Conservation (phyloP, 1,139 yeast species). For the Hansenula lynferdii region DNA sequence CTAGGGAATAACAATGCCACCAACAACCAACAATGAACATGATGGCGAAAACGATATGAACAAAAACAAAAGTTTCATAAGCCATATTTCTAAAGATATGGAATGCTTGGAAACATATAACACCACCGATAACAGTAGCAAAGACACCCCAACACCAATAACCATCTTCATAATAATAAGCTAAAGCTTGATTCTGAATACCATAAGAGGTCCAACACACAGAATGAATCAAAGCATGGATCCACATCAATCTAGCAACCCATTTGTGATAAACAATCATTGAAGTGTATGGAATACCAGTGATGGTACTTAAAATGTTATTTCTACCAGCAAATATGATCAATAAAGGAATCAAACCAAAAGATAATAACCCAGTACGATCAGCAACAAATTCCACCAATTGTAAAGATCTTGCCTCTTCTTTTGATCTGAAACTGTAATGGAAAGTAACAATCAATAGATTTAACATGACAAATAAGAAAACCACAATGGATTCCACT, state of each 20-base stretch:
- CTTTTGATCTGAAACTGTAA: conserved; percentile 30
- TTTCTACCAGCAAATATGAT: conserved; percentile 61
- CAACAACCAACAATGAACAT: conserved; percentile 55
- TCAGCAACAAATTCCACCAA: conserved; percentile 54
- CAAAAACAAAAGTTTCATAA: conserved; percentile 60
- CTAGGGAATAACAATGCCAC: conserved; percentile 46
- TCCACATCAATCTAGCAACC: conserved; percentile 44
- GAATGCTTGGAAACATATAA: conserved; percentile 44
- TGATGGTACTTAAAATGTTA: conserved; percentile 54
- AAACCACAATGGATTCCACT: conserved; percentile 47
- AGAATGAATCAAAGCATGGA: conserved; percentile 41
- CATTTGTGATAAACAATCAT: conserved; percentile 65
- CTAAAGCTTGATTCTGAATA: conserved; percentile 13
- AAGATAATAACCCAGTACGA: conserved; percentile 46
- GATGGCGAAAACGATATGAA: conserved; percentile 56
- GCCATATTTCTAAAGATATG: conserved; percentile 47
- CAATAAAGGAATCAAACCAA: conserved; percentile 42
- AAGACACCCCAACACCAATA: conserved; percentile 43
- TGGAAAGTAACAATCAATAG: conserved; percentile 37
- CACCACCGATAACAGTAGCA: conserved; percentile 34
- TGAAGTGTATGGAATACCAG: conserved; percentile 63
- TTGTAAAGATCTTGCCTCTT: conserved; percentile 30
- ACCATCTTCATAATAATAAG: conserved; percentile 12
- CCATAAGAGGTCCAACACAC: conserved; percentile 37
- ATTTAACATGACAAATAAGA: conserved; percentile 41